phyloP scores from a whole-genome alignment of 169 alveolate species.

The Cryptosporidium xiaoi region DNA sequence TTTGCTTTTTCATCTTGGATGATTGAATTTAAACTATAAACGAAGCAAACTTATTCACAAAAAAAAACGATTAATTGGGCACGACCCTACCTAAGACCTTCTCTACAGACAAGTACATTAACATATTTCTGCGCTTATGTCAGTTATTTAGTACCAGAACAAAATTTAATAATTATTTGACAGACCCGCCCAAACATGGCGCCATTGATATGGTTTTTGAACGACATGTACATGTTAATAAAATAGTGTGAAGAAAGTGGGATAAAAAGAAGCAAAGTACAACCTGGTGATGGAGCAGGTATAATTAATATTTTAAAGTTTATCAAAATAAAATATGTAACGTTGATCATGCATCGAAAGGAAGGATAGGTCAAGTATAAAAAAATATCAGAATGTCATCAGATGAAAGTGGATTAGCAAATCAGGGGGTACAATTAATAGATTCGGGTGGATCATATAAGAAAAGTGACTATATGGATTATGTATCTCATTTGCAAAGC shows the following conservation, averaged over 20 bases:
- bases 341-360: neutral
- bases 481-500: conserved; percentile 45
- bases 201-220: neutral
- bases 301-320: neutral
- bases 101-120: no score
- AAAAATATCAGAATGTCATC: conserved; percentile 1
- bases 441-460: conserved; percentile 14
- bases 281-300: neutral
- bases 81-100: no score
- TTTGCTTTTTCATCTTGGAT: no score
- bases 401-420: neutral
- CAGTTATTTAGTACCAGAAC: neutral
- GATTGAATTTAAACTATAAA: no score
- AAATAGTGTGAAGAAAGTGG: conserved; percentile 9
- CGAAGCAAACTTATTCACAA: no score
- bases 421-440: conserved; percentile 44
- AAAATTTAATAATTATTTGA: neutral
- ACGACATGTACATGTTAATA: conserved; percentile 72
- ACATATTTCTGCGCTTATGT: no score
- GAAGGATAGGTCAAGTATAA: neutral
- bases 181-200: conserved; percentile 31
- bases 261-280: neutral
- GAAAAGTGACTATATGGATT: conserved; percentile 29
- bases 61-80: no score
- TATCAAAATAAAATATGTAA: neutral